phyloP scores from a whole-genome alignment of 2,329 filamentous ascomycete species.

The Alternaria incomplexa region DNA sequence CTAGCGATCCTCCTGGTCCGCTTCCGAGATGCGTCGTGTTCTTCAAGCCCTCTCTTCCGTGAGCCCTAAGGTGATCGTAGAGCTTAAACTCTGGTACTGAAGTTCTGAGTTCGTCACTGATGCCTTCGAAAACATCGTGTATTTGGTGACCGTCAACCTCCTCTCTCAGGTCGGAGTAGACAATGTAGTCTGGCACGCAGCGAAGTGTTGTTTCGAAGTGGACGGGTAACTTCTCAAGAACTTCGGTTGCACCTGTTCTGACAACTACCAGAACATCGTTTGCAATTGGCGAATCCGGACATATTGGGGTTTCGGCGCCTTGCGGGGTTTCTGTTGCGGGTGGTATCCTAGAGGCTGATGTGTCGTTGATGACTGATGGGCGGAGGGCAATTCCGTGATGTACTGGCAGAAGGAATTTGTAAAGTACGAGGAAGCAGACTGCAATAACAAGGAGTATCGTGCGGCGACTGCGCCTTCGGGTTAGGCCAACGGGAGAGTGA shows the following conservation, averaged over 20 bases:
- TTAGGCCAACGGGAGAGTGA: neutral
- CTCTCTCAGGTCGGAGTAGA: constrained; percentile 46
- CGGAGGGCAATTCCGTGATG: neutral
- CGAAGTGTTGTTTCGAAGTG: constrained; percentile 42
- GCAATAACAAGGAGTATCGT: neutral
- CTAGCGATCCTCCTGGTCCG: constrained; percentile 3
- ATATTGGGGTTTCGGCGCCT: neutral
- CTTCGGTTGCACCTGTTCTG: constrained; percentile 63
- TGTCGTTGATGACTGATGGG: neutral
- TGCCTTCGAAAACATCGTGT: constrained; percentile 36
- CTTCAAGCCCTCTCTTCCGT: constrained; percentile 30
- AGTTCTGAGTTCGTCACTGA: constrained; percentile 29
- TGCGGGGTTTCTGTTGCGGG: neutral
- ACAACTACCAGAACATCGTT: constrained; percentile 60
- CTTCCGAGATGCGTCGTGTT: constrained; percentile 22
- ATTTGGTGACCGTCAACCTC: constrained; percentile 29
- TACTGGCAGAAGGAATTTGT: neutral
- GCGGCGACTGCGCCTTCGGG: neutral
- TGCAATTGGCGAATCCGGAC: neutral
- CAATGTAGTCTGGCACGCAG: constrained; percentile 39
- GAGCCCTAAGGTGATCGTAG: constrained; percentile 34
- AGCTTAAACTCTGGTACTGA: constrained; percentile 38
- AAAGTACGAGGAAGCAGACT: neutral
- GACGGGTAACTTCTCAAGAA: constrained; percentile 58
- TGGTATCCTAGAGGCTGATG: neutral